A percentile compares a stretch with the other conserved stretches of the same genome.
Conservation (phyloP, 495 filamentous ascomycete species). For the Cetradonia linearis region DNA sequence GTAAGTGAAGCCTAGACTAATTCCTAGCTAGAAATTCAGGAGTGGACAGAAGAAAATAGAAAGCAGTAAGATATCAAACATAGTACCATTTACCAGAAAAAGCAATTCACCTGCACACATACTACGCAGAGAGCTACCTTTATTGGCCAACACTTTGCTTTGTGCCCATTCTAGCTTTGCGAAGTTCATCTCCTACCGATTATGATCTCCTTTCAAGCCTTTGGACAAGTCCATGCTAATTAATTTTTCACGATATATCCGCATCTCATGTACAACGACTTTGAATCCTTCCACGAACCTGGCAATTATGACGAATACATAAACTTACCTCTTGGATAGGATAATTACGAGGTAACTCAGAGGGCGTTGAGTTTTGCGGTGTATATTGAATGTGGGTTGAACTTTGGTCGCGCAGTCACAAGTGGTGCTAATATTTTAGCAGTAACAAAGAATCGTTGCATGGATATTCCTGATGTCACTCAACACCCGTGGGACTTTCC, state of each 20-base stretch:
- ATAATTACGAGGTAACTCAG: too few relatives aligned
- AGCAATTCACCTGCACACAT: too few relatives aligned
- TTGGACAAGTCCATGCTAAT: too few relatives aligned
- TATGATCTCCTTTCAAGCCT: background rate
- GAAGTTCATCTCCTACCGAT: background rate
- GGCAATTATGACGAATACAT: background rate
- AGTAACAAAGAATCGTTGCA: background rate
- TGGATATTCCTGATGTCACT: background rate
- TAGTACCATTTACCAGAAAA: too few relatives aligned
- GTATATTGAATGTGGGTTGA: background rate
- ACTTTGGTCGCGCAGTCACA: background rate
- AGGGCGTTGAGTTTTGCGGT: background rate
- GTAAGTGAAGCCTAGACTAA: too few relatives aligned
- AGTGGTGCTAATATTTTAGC: background rate
- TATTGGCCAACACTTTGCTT: background rate
- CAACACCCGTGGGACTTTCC: background rate
- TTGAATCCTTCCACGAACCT: background rate
- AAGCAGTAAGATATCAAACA: too few relatives aligned
- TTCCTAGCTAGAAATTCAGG: too few relatives aligned
- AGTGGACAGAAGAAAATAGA: too few relatives aligned
- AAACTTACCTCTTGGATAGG: background rate
- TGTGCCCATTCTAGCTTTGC: background rate
- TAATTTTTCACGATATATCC: background rate
- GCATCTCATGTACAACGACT: background rate
- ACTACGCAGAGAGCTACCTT: too few relatives aligned